A percentile compares a stretch with the other conserved stretches of the same genome.
Conservation (phyloP, 2,329 filamentous ascomycete genomes). For the Trichoderma endophyticum region DNA sequence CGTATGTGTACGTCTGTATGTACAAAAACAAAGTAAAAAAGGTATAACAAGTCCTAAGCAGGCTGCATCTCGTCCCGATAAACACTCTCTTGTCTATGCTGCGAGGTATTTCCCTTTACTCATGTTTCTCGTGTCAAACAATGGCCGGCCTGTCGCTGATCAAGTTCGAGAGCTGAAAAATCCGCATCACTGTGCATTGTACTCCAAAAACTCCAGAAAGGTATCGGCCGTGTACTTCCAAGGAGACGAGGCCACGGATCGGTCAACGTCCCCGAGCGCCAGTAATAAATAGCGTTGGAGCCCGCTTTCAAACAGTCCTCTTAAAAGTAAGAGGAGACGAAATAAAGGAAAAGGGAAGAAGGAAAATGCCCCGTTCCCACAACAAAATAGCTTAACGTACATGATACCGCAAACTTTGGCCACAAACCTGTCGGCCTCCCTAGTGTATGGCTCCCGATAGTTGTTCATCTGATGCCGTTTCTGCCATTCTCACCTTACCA, state of each 20-base stretch:
- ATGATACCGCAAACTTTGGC: background rate
- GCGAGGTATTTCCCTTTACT: conserved; percentile 5
- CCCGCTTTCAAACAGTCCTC: background rate
- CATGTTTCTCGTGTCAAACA: conserved; percentile 11
- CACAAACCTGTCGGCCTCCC: background rate
- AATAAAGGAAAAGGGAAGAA: background rate
- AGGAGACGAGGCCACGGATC: background rate
- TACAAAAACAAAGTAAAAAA: conserved; percentile 1
- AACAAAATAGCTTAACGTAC: background rate
- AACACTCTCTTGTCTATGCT: conserved; percentile 8
- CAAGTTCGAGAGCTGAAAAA: background rate
- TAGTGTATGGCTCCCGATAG: background rate
- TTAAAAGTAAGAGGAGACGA: background rate
- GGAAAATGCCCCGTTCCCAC: background rate
- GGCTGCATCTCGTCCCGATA: background rate
- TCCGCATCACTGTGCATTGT: background rate
- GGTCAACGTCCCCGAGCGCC: background rate
- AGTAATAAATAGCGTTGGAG: background rate
- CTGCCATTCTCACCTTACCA: conserved; percentile 40
- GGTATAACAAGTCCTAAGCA: background rate
- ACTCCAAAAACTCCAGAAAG: conserved; percentile 10
- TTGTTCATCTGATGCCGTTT: conserved; percentile 30
- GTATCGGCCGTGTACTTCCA: background rate
- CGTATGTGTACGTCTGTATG: conserved; percentile 1
- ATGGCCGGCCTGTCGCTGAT: conserved; percentile 8